Conservation (phyloP, 495 filamentous ascomycete genomes). For the Ascodesmis nigricans region DNA sequence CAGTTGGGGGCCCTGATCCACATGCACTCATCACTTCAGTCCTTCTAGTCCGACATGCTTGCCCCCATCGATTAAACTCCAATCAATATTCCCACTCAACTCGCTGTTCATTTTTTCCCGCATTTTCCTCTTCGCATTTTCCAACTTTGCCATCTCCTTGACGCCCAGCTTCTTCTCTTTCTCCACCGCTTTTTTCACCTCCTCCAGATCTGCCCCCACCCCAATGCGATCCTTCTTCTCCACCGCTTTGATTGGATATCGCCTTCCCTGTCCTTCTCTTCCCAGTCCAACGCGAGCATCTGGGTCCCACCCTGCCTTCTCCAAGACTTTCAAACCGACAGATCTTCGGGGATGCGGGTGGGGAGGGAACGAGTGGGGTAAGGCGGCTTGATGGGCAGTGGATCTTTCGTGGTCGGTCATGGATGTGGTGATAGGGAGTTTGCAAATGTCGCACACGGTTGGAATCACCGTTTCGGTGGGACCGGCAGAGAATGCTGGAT, state of each 20-base stretch:
- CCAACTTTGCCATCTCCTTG: constrained; percentile 16
- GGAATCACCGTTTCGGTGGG: constrained; percentile 5
- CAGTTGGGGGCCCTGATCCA: too few relatives aligned
- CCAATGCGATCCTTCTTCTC: constrained; percentile 55
- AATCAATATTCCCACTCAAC: constrained; percentile 37
- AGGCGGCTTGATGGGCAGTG: constrained; percentile 60
- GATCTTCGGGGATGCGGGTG: constrained; percentile 61
- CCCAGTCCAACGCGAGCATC: constrained; percentile 58
- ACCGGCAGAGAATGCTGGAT: constrained; percentile 1
- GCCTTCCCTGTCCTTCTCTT: constrained; percentile 44
- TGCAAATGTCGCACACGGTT: constrained; percentile 36
- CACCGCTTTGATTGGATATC: constrained; percentile 49
- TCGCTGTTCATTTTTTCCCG: constrained; percentile 44
- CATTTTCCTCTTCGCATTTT: constrained; percentile 28
- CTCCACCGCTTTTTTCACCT: constrained; percentile 16
- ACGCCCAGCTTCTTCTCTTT: constrained; percentile 24
- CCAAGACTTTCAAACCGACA: constrained; percentile 52
- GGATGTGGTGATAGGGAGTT: constrained; percentile 28
- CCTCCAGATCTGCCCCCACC: constrained; percentile 30
- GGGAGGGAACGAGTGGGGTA: constrained; percentile 63
- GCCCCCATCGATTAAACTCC: too few relatives aligned
- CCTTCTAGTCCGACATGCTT: too few relatives aligned
- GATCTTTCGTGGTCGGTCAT: constrained; percentile 40
- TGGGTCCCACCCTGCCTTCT: constrained; percentile 69
- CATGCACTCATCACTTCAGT: too few relatives aligned